Evolutionary conservation across 2,329 filamentous ascomycete genomes (phyloP), one percentile per base, ranked within the genome.

Genomic region (Aureobasidium musti): DNA sequence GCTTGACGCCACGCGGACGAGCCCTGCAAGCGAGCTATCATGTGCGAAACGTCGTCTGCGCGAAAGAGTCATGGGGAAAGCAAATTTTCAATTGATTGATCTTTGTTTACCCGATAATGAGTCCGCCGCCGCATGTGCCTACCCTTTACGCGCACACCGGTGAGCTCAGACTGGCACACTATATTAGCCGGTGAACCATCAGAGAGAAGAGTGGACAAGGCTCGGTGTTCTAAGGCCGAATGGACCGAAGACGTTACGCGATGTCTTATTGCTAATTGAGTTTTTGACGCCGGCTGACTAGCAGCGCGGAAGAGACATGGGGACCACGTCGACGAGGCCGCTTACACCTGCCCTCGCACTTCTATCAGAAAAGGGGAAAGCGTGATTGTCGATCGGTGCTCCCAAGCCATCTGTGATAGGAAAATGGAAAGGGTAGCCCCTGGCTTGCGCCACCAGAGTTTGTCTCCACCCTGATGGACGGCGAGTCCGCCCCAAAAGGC

Each of bases 161-260:
- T 52, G 59, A 28, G 43, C 21, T 28, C 43, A 41, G 33, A 28
- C 59, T 52, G 59, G 59, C 21, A 41, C 59, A 30, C 59, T 63
- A 63, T 35, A 52, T 52, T 28, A 50, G 52, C 59, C 59, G 59
- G 43, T 52, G 59, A 63, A 63, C 59, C 59, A 63, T 63, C 45
- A 8, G 28, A 21, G 14, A 28, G 33, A 52, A 33, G 19, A 37
- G 30, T 54, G 28, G n/a, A 21, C 13, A 47, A 49, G 3, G 45
- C 33, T 63, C 45, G 45, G 45, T 23, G 45, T 11, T n/a, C 17
- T 26, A 30, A 35, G 30, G 33, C 59, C 59, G 59, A 52, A 37
- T 21, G 52, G 21, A n/a, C 23, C 45, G 59, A 30, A 21, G 14
- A 30, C 45, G 45, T 50, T 63, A 10, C 35, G 45, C 8, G 13